phyloP scores from a whole-genome alignment of 177 flowering plant species.

The Vitis hybrid region DNA sequence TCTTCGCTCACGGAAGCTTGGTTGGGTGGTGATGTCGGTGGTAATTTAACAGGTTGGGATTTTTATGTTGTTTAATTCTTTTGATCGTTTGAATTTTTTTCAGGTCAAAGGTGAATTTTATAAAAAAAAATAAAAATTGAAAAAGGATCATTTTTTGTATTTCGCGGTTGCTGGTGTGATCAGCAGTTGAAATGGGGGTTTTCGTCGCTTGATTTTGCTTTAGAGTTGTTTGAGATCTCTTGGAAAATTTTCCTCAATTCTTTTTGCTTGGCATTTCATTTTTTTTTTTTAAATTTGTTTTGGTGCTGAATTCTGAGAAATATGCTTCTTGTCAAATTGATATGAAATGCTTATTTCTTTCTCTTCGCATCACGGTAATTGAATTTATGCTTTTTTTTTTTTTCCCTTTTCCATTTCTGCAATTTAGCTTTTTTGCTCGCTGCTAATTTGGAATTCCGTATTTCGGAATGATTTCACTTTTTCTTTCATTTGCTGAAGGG shows the following conservation, averaged over 20 bases:
- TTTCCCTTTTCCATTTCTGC: background rate
- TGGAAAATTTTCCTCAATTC: background rate
- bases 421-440: background rate
- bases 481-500: background rate
- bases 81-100: slow-evolving; percentile 1
- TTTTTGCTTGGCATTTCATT: background rate
- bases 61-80: background rate
- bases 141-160: no score
- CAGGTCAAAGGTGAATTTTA: no score
- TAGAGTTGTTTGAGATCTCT: background rate
- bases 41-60: background rate
- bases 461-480: background rate
- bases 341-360: background rate
- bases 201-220: background rate
- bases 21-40: no score
- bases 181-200: background rate
- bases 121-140: no score
- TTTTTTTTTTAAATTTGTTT: background rate
- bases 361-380: background rate
- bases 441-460: background rate
- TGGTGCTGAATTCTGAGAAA: background rate
- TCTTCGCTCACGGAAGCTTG: background rate
- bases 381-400: background rate
- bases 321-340: background rate
- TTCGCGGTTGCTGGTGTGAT: background rate